Evolutionary conservation across 2,329 filamentous ascomycete species (phyloP).

Genomic region (Colletotrichum truncatum): DNA sequence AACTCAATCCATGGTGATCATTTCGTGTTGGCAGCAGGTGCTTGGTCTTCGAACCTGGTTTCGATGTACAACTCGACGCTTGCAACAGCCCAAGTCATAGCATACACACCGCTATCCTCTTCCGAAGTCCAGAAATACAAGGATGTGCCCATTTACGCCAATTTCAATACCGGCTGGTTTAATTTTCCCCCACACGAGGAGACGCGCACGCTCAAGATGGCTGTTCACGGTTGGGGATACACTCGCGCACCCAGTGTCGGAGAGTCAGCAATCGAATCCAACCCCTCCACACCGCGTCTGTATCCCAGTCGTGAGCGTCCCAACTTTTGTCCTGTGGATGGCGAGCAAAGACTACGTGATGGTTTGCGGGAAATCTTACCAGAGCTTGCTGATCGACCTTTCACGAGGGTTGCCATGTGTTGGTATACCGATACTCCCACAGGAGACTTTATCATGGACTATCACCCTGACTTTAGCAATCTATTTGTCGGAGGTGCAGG

Average conservation of each 20-base stretch:
- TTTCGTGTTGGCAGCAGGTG: constrained; percentile 70
- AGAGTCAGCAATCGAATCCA: not conserved
- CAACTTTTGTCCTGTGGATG: constrained; percentile 58
- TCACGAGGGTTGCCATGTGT: constrained; percentile 62
- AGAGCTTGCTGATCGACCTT: constrained; percentile 59
- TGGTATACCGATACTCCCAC: constrained; percentile 73
- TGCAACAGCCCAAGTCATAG: constrained; percentile 73
- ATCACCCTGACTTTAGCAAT: constrained; percentile 58
- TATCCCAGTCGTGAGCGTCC: constrained; percentile 36
- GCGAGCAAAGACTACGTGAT: constrained; percentile 57
- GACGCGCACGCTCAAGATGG: constrained; percentile 65
- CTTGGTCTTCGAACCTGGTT: constrained; percentile 66
- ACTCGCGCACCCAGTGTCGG: constrained; percentile 35
- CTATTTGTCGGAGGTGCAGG: constrained; percentile 58
- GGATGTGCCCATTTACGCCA: constrained; percentile 66
- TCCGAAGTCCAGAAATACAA: constrained; percentile 63
- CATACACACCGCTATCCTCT: constrained; percentile 68
- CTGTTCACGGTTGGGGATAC: constrained; percentile 68
- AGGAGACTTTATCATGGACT: constrained; percentile 68
- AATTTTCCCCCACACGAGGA: constrained; percentile 58
- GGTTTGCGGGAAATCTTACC: constrained; percentile 65
- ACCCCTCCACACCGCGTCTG: not conserved
- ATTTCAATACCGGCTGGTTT: constrained; percentile 63
- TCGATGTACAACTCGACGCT: constrained; percentile 70
- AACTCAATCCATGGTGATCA: not conserved